These are phyloP conservation scores for Misopates orontium DNA, from an alignment of 257 asterid genomes.

Conservation along the genomic window DNA sequence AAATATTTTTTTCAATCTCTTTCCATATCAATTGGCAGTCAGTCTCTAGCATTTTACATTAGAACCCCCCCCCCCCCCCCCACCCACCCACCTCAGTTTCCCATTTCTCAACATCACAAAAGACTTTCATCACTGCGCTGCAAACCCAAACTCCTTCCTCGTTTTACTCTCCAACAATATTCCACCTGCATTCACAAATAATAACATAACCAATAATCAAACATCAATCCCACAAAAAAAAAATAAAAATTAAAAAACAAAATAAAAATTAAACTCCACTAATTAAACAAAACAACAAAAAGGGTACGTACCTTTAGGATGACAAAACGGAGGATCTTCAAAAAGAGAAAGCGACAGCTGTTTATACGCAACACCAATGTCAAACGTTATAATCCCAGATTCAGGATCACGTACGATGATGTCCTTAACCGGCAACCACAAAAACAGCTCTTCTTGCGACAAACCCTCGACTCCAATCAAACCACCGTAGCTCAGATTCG, in stretches of 20 bases:
- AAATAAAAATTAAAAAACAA: too few relatives aligned
- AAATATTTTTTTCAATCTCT: too few relatives aligned
- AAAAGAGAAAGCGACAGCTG: conserved; percentile 80
- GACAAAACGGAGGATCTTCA: conserved; percentile 83
- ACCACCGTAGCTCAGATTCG: conserved; percentile 82
- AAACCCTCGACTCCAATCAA: conserved; percentile 76
- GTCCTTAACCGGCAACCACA: conserved; percentile 91
- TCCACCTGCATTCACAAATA: conserved; percentile 40
- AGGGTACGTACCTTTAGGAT: conserved; percentile 60
- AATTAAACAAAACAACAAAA: not conserved
- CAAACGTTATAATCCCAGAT: conserved; percentile 76
- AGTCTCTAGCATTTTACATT: too few relatives aligned
- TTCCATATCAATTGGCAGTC: too few relatives aligned
- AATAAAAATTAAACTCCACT: not conserved
- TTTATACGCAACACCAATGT: conserved; percentile 84
- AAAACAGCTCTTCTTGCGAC: conserved; percentile 80
- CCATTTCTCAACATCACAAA: too few relatives aligned
- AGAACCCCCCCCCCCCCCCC: too few relatives aligned
- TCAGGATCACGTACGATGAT: conserved; percentile 79
- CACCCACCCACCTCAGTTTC: too few relatives aligned
- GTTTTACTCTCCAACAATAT: conserved; percentile 30
- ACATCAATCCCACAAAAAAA: too few relatives aligned
- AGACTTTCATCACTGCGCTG: conserved; percentile 40
- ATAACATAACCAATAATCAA: too few relatives aligned
- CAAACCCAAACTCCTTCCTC: conserved; percentile 29